Evolutionary conservation across 495 filamentous ascomycete genomes (phyloP).

Genomic region (Podospora australis): DNA sequence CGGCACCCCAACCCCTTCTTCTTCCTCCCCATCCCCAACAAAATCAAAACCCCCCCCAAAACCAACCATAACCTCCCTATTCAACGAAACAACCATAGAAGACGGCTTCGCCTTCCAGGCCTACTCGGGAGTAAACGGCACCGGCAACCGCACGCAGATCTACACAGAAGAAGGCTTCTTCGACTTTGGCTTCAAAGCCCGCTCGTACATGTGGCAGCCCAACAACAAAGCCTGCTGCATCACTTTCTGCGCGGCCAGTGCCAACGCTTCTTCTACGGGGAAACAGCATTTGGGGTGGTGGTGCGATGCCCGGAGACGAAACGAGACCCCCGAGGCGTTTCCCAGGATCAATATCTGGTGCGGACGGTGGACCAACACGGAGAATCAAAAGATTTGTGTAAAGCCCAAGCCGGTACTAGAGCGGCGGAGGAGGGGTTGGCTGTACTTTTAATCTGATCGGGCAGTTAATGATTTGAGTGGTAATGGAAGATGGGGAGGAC

Average conservation of each 20-base stretch:
- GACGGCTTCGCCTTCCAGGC: constrained; percentile 18
- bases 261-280: background rate
- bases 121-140: constrained; percentile 6
- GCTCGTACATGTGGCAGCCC: constrained; percentile 22
- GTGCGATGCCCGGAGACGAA: constrained; percentile 11
- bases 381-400: background rate
- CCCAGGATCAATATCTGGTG: constrained; percentile 24
- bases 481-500: background rate
- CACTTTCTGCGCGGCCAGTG: constrained; percentile 19
- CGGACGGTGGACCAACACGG: background rate
- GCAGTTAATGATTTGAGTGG: background rate
- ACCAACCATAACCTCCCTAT: constrained; percentile 18
- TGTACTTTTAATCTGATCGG: background rate
- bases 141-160: constrained; percentile 10
- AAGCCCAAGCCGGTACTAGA: too few relatives aligned
- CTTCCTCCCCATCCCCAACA: background rate
- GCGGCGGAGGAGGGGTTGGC: too few relatives aligned
- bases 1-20: too few relatives aligned
- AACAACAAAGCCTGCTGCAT: constrained; percentile 19
- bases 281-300: too few relatives aligned
- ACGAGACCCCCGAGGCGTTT: constrained; percentile 3
- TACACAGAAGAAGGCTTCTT: constrained; percentile 15
- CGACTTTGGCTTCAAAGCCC: constrained; percentile 13
- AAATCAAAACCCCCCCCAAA: constrained; percentile 7
- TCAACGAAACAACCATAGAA: too few relatives aligned